Percentiles rank a stretch among this genome's conserved stretches.
Conservation (phyloP, 768 basidiomycete species). For the Russula sp. region DNA sequence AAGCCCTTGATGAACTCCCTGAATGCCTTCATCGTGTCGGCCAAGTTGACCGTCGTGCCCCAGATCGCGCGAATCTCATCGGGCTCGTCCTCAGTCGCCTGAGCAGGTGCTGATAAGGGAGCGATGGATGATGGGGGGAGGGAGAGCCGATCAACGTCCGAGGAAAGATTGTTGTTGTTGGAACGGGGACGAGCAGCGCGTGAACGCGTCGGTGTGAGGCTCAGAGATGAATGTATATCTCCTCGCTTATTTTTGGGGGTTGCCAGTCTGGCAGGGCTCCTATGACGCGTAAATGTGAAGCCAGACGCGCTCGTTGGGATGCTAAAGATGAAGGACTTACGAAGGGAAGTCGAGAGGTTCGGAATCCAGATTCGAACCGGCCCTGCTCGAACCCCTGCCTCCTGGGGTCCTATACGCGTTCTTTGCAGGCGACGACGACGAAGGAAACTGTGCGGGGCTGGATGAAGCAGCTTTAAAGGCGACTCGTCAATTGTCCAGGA, state of each 20-base stretch:
- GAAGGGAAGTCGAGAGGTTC: conserved; percentile 68
- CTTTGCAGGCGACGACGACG: conserved; percentile 21
- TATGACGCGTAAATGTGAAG: conserved; percentile 21
- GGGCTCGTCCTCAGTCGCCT: conserved; percentile 63
- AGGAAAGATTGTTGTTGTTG: conserved; percentile 38
- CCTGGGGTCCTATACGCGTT: conserved; percentile 22
- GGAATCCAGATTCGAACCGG: conserved; percentile 32
- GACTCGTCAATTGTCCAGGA: background rate
- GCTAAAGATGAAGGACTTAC: conserved; percentile 32
- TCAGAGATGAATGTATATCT: conserved; percentile 82
- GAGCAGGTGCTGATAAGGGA: conserved; percentile 52
- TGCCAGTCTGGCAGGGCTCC: conserved; percentile 44
- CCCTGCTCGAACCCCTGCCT: conserved; percentile 18
- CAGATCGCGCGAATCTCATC: conserved; percentile 90
- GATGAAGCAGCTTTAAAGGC: conserved; percentile 14
- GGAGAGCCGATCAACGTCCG: conserved; percentile 52
- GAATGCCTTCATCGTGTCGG: conserved; percentile 87
- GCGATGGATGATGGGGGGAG: conserved; percentile 50
- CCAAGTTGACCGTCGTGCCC: conserved; percentile 93
- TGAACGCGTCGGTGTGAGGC: conserved; percentile 41
- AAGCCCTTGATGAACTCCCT: conserved; percentile 85
- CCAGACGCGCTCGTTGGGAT: background rate
- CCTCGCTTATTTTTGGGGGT: conserved; percentile 76
- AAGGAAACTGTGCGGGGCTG: conserved; percentile 31
- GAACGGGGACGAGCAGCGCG: conserved; percentile 35